Evolutionary conservation across 179 eudicot genomes (phyloP).

Genomic region (Silene noctiflora): DNA sequence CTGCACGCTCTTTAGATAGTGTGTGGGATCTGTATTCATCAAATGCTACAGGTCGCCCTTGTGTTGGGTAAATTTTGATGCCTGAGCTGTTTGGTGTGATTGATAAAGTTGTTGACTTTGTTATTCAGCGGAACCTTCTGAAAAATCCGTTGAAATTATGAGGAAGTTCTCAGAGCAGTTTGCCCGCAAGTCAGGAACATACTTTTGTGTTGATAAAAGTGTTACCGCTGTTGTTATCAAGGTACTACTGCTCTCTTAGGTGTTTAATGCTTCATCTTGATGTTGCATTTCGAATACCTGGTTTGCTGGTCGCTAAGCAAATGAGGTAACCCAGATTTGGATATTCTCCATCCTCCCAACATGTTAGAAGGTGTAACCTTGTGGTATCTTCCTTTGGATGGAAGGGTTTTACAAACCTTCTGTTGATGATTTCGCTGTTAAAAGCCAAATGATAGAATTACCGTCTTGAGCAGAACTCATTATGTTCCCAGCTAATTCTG

Average conservation of each 20-base stretch:
- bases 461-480: too few species aligned
- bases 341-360: too few species aligned
- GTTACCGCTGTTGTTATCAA: constrained; percentile 97
- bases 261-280: neutral
- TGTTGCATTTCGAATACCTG: neutral
- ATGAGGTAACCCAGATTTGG: too few species aligned
- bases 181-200: constrained; percentile 81
- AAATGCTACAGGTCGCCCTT: neutral
- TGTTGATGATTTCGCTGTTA: too few species aligned
- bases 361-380: too few species aligned
- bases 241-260: constrained; percentile 40
- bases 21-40: neutral
- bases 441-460: too few species aligned
- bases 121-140: constrained; percentile 70
- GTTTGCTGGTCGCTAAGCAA: too few species aligned
- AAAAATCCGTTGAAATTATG: constrained; percentile 87
- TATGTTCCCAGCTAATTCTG: too few species aligned
- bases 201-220: constrained; percentile 84
- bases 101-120: neutral
- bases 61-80: neutral
- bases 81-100: neutral
- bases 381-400: too few species aligned
- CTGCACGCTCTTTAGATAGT: neutral
- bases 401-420: too few species aligned
- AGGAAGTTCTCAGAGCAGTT: constrained; percentile 96